Conservation (phyloP, 2,329 filamentous ascomycete species). For the Beauveria rudraprayagi region DNA sequence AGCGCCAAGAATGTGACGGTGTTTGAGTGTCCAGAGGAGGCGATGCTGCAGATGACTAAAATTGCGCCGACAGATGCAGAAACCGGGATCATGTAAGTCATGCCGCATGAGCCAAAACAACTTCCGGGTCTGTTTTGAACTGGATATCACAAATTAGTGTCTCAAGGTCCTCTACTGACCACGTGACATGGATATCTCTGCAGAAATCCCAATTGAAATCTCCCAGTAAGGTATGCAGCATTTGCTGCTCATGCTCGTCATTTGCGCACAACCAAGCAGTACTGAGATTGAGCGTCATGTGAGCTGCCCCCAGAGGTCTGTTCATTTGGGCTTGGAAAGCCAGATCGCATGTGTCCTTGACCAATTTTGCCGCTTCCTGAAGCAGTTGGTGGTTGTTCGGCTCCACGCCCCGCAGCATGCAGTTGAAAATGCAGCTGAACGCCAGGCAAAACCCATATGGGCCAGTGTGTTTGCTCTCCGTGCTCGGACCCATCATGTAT, state of each 20-base stretch:
- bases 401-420: conserved; percentile 2
- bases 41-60: background rate
- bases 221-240: background rate
- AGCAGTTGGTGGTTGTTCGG: background rate
- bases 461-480: background rate
- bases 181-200: background rate
- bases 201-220: background rate
- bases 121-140: background rate
- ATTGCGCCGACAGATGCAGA: too few relatives aligned
- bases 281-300: conserved; percentile 6
- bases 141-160: background rate
- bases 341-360: background rate
- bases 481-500: background rate
- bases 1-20: background rate
- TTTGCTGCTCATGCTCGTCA: background rate
- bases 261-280: conserved; percentile 1
- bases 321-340: background rate
- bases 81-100: background rate
- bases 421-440: conserved; percentile 5
- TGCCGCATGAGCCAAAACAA: background rate
- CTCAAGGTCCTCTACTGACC: background rate
- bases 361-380: background rate
- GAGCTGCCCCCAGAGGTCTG: background rate
- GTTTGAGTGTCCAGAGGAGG: background rate
- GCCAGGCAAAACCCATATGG: background rate